Evolutionary conservation across 108 stramenopile species (phyloP).

Genomic region (Fragilariopsis cylindrus): DNA sequence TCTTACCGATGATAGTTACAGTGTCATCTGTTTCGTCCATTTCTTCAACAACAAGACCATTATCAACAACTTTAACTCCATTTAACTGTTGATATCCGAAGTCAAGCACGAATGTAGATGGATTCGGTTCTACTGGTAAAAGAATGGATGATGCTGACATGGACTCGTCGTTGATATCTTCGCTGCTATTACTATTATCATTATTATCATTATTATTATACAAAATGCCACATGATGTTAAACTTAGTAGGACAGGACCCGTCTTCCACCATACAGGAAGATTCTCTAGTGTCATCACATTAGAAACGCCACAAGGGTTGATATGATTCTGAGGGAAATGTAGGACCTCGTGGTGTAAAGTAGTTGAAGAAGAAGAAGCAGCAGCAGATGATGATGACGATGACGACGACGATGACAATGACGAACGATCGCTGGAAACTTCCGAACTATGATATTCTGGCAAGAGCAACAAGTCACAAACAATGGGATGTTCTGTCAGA

Average conservation of each 20-base stretch:
- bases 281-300: constrained; percentile 23
- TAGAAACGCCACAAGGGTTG: constrained; percentile 31
- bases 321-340: constrained; percentile 5
- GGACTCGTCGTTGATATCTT: not conserved
- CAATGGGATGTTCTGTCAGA: constrained; percentile 16
- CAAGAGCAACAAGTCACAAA: constrained; percentile 31
- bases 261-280: not conserved
- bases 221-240: constrained; percentile 29
- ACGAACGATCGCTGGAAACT: not conserved
- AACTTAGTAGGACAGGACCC: constrained; percentile 26
- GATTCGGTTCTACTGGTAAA: constrained; percentile 14
- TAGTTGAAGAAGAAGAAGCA: not conserved
- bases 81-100: not conserved
- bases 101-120: constrained; percentile 28
- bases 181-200: no score
- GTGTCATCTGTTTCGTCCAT: no score
- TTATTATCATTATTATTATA: not conserved
- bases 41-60: no score
- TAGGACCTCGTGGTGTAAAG: not conserved
- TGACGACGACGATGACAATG: not conserved
- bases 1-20: not conserved
- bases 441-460: constrained; percentile 19
- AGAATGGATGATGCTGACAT: not conserved
- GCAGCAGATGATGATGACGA: not conserved
- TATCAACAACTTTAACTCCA: no score